Evolutionary conservation across 1,139 yeast species (phyloP).

Genomic region (Yamadazyma friedrichii): DNA sequence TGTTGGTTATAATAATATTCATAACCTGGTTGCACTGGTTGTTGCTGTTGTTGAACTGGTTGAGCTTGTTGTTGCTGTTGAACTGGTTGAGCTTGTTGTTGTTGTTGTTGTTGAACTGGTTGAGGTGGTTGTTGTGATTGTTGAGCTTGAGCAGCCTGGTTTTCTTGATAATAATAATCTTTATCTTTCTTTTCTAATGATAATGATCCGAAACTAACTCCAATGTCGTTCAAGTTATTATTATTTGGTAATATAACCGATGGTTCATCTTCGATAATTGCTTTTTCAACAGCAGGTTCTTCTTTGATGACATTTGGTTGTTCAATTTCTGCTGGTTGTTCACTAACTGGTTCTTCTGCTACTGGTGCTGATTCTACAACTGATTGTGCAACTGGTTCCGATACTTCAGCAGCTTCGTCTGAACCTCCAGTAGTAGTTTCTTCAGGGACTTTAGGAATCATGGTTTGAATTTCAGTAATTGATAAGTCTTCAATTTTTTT

Average conservation of each 20-base stretch:
- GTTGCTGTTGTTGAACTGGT: slow-evolving; percentile 16
- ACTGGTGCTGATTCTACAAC: slow-evolving; percentile 12
- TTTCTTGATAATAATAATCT: slow-evolving; percentile 9
- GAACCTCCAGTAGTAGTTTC: slow-evolving; percentile 9
- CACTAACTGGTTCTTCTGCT: slow-evolving; percentile 20
- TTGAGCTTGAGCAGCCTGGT: slow-evolving; percentile 14
- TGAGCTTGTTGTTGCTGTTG: slow-evolving; percentile 9
- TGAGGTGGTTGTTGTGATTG: slow-evolving; percentile 7
- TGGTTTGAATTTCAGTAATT: slow-evolving; percentile 16
- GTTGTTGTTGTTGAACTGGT: slow-evolving; percentile 13
- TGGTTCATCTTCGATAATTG: slow-evolving; percentile 30
- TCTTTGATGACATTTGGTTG: slow-evolving; percentile 18
- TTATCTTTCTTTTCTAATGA: slow-evolving; percentile 33
- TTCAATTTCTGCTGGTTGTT: slow-evolving; percentile 19
- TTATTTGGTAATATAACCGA: slow-evolving; percentile 68
- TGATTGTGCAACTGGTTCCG: slow-evolving; percentile 16
- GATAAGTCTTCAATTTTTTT: slow-evolving; percentile 14
- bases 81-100: slow-evolving; percentile 4
- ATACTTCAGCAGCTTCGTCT: slow-evolving; percentile 13
- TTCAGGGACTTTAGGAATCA: slow-evolving; percentile 20
- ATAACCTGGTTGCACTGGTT: slow-evolving; percentile 21
- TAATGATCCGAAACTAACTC: slow-evolving; percentile 71
- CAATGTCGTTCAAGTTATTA: slow-evolving; percentile 52
- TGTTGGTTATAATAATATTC: slow-evolving; percentile 27
- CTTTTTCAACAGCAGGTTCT: slow-evolving; percentile 17